Evolutionary conservation across 257 asterid species (phyloP).

Genomic region (Solanum dulcamara): DNA sequence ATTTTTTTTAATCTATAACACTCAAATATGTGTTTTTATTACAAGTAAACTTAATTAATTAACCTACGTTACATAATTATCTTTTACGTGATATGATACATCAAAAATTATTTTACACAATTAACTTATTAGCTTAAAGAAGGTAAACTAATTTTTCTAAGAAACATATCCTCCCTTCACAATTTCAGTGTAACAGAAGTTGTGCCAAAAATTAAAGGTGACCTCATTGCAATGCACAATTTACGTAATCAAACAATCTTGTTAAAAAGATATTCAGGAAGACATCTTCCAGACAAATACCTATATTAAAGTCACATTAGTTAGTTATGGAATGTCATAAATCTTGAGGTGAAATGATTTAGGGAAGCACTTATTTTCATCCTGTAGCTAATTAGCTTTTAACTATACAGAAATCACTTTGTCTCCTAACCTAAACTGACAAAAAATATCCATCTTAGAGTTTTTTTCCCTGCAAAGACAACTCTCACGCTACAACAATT

Average conservation of each 20-base stretch:
- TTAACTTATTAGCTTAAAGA: too few species aligned
- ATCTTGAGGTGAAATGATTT: conserved; percentile 18
- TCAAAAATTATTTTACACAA: too few species aligned
- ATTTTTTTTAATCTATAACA: too few species aligned
- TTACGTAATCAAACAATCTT: not conserved
- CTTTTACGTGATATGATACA: too few species aligned
- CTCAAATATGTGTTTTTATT: too few species aligned
- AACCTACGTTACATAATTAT: too few species aligned
- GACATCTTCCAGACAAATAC: not conserved
- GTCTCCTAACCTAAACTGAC: not conserved
- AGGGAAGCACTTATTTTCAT: conserved; percentile 1
- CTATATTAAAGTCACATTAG: conserved; percentile 1
- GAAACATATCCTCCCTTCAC: not conserved
- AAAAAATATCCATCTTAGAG: not conserved
- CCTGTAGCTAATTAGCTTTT: not conserved
- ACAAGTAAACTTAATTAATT: too few species aligned
- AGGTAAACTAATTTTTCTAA: not conserved
- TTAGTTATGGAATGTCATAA: conserved; percentile 10
- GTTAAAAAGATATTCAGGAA: not conserved
- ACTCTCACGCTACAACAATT: too few species aligned
- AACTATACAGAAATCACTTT: not conserved
- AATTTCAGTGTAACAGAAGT: not conserved
- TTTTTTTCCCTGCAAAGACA: not conserved
- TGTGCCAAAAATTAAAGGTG: not conserved
- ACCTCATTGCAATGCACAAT: not conserved